A percentile compares a stretch with the other conserved stretches of the same genome.
Conservation (phyloP, 306 rosid genomes). For the Hippophae rhamnoides region DNA sequence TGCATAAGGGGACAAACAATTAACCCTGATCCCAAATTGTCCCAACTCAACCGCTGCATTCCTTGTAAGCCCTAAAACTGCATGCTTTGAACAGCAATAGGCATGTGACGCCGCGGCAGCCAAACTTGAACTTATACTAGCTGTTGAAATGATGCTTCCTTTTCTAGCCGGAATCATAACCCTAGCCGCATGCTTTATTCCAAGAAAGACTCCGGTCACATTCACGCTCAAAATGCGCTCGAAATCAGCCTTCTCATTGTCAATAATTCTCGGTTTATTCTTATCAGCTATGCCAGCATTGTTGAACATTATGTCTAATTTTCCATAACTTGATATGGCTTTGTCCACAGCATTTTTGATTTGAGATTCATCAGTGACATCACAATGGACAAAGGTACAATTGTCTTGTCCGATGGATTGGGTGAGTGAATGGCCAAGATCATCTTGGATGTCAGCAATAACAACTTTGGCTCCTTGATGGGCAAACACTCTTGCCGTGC, state of each 20-base stretch:
- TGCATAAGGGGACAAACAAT: constrained; percentile 65
- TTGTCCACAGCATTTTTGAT: constrained; percentile 34
- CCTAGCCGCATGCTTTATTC: constrained; percentile 68
- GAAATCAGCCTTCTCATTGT: constrained; percentile 49
- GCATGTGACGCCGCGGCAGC: constrained; percentile 72
- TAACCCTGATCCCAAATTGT: constrained; percentile 71
- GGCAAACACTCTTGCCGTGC: constrained; percentile 47
- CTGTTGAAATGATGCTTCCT: constrained; percentile 54
- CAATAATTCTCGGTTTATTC: constrained; percentile 38
- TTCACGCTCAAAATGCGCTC: constrained; percentile 58
- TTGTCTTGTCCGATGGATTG: constrained; percentile 32
- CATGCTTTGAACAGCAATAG: constrained; percentile 60
- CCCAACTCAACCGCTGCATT: constrained; percentile 73
- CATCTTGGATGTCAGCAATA: constrained; percentile 70
- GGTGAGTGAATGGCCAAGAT: constrained; percentile 30
- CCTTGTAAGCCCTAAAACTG: constrained; percentile 53
- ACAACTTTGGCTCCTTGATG: constrained; percentile 58
- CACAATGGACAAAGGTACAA: constrained; percentile 45
- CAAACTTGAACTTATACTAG: constrained; percentile 45
- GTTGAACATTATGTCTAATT: constrained; percentile 80
- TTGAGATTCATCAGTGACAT: constrained; percentile 62
- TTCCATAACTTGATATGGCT: constrained; percentile 34
- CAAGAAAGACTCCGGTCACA: constrained; percentile 55
- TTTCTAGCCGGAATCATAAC: constrained; percentile 42
- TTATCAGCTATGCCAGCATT: constrained; percentile 53